Conservation (phyloP, 495 filamentous ascomycete species). For the Penicillium cataractarum region DNA sequence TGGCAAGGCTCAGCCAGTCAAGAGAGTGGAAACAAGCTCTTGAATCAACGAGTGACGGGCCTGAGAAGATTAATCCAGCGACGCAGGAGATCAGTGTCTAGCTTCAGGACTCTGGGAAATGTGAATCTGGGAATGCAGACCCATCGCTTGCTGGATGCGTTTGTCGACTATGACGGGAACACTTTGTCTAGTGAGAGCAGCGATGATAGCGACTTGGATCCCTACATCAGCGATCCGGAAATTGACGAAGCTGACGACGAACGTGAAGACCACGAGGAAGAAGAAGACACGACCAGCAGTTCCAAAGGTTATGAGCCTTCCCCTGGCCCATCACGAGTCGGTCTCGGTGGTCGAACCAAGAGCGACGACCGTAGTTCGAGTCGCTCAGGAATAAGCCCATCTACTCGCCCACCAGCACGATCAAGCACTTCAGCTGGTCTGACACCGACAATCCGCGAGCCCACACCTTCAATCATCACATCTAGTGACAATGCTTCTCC, state of each 20-base stretch:
- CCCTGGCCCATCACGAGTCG: conserved; percentile 14
- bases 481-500: conserved; percentile 50
- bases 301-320: conserved; percentile 11
- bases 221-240: conserved; percentile 39
- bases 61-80: conserved; percentile 54
- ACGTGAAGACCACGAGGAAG: conserved; percentile 5
- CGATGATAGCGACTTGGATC: conserved; percentile 48
- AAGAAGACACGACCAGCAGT: conserved; percentile 20
- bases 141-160: conserved; percentile 67
- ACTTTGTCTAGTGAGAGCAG: conserved; percentile 53
- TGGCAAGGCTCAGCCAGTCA: conserved; percentile 61
- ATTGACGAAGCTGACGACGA: conserved; percentile 45
- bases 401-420: conserved; percentile 22
- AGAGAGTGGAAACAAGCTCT: conserved; percentile 49
- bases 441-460: conserved; percentile 6
- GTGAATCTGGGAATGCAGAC: conserved; percentile 77
- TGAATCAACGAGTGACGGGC: conserved; percentile 48
- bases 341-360: conserved; percentile 22
- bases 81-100: conserved; percentile 66
- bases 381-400: conserved; percentile 17
- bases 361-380: conserved; percentile 26
- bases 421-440: conserved; percentile 14
- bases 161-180: conserved; percentile 57
- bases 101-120: conserved; percentile 62
- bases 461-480: conserved; percentile 52